Conservation (phyloP, 1,284 basidiomycete genomes). For the Dichomitus squalens region DNA sequence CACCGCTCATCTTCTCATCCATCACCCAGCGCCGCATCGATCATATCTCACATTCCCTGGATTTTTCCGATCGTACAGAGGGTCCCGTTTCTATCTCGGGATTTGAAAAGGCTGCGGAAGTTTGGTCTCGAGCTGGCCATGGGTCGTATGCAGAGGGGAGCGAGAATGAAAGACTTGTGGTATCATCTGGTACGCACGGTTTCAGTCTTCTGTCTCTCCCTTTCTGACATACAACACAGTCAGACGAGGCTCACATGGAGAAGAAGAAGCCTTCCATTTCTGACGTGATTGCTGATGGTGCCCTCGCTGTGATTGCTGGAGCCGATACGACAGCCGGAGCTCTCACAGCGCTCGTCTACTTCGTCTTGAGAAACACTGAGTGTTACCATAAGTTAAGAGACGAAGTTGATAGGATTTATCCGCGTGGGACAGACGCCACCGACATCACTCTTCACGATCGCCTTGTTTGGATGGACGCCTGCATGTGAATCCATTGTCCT, state of each 20-base stretch:
- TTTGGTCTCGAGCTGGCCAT: background rate
- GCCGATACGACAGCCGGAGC: background rate
- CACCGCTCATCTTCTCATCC: background rate
- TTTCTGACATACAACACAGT: background rate
- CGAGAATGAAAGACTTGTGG: background rate
- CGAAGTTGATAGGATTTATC: background rate
- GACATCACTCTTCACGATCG: background rate
- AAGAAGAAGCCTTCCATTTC: background rate
- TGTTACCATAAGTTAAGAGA: background rate
- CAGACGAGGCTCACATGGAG: background rate
- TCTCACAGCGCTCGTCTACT: background rate
- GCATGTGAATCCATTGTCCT: background rate
- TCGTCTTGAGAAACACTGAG: background rate
- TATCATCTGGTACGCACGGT: background rate
- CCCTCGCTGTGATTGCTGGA: background rate
- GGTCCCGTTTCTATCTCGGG: background rate
- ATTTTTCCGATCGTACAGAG: background rate
- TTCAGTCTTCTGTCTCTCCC: background rate
- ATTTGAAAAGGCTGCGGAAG: background rate
- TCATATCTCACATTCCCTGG: background rate
- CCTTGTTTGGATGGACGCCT: background rate
- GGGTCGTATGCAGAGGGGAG: background rate
- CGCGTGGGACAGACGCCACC: background rate
- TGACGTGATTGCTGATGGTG: background rate
- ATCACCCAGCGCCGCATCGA: background rate